Percentiles rank a stretch among this genome's conserved stretches.
These are phyloP conservation scores for Flaveria sonorensis DNA, from an alignment of 129 eudicot genomes.

Conservation along the genomic window DNA sequence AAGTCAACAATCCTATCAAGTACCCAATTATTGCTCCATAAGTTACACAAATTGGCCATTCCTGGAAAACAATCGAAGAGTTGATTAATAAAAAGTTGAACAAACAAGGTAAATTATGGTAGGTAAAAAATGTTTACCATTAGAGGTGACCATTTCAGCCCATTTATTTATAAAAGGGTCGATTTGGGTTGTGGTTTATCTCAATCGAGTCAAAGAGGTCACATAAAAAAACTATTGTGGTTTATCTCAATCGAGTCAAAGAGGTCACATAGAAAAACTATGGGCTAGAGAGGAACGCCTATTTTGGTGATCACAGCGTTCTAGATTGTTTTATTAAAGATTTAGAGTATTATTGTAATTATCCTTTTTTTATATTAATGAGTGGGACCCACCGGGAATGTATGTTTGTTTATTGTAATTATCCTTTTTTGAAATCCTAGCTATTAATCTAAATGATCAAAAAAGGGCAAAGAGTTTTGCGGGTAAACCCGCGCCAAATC, in stretches of 20 bases:
- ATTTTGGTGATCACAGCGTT: too few relatives aligned
- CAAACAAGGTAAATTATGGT: not conserved
- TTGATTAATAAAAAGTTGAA: not conserved
- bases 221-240: not conserved
- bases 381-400: too few relatives aligned
- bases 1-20: conserved; percentile 47
- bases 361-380: not conserved
- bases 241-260: too few relatives aligned
- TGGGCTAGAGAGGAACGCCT: too few relatives aligned
- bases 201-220: not conserved
- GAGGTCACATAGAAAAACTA: too few relatives aligned
- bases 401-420: too few relatives aligned
- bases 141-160: not conserved
- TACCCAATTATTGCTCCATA: conserved; percentile 13
- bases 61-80: not conserved
- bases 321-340: not conserved
- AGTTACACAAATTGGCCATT: conserved; percentile 19
- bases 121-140: not conserved
- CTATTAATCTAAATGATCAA: too few relatives aligned
- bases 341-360: not conserved
- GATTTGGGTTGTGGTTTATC: not conserved
- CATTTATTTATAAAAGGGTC: not conserved
- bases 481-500: too few relatives aligned
- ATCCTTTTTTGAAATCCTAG: not conserved
- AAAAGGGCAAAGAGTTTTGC: too few relatives aligned